Base-by-base conservation (phyloP, 768 basidiomycete genomes). In the Mycena haematopus region DNA sequence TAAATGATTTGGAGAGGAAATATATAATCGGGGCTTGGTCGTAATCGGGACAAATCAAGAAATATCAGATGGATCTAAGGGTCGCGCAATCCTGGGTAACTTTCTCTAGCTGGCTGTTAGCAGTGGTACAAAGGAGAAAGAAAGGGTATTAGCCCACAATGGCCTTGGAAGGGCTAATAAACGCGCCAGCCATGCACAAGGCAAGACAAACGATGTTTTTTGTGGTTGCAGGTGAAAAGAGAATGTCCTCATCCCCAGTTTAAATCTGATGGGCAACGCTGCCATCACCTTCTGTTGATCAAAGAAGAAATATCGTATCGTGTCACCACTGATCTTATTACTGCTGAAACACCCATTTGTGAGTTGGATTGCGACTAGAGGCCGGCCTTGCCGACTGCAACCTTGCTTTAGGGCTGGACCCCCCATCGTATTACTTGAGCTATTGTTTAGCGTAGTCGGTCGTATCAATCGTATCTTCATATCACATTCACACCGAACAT, bases 11-110 rank as follows among this genome's bases (percentile, higher is more conserved):
- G 47, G 58, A 36, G 64, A 57, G 65, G 52, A 60, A 57, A 54
- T 58, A 49, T 52, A 54, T 42, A 42, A 42, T 52, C 22, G 14
- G 19, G 44, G 21, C 6, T 50, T 11, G 51, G 52, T 27, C 58
- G 63, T 56, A 58, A 58, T 62, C 52, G 56, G n/a, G 11, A 47
- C 53, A 35, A 60, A 60, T 60, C 46, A 64, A 49, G 54, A 33
- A 55, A 60, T 44, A 56, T 64, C 57, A 55, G 63, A 63, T 59
- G 33, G 52, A 66, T 62, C 61, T 60, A 66, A 36, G 65, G 65
- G 65, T 63, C 65, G 65, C 49, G 29, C 9, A 38, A 19, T 2
- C 15, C 60, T 66, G 65, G 47, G 64, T 40, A 57, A 45, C 7
- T 54, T 3, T 14, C 24, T 10, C 31, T 42, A 22, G 7, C 4